Conservation (phyloP, 1,284 basidiomycete genomes). For the Rhodotorula sp. region DNA sequence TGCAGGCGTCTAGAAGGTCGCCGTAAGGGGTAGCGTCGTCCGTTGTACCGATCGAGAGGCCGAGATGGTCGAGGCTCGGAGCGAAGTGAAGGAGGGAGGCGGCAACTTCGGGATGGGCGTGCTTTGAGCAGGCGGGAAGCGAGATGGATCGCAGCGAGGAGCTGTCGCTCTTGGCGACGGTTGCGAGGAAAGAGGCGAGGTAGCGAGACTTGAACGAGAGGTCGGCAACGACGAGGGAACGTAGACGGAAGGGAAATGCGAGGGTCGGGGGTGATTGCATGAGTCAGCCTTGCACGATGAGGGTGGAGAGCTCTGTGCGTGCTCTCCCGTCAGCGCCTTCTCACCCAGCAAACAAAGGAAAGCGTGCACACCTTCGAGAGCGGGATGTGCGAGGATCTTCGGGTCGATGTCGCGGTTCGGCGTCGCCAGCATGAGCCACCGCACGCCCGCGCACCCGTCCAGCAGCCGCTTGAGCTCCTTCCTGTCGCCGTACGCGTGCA, state of each 20-base stretch:
- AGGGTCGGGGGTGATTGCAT: not conserved
- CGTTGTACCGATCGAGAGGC: not conserved
- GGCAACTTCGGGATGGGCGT: conserved; percentile 9
- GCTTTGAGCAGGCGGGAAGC: not conserved
- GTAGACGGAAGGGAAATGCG: conserved; percentile 15
- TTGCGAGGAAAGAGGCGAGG: conserved; percentile 9
- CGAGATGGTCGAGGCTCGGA: conserved; percentile 7
- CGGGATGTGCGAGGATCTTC: not conserved
- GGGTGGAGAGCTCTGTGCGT: conserved; percentile 4
- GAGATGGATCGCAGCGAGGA: conserved; percentile 7
- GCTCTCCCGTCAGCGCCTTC: not conserved
- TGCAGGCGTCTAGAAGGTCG: not conserved
- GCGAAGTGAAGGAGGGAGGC: conserved; percentile 17
- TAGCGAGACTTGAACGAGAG: conserved; percentile 2
- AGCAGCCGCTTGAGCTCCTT: conserved; percentile 4
- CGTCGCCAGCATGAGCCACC: conserved; percentile 5
- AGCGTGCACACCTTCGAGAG: not conserved
- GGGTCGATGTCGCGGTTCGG: conserved; percentile 8
- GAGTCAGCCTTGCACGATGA: conserved; percentile 16
- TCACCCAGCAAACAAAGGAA: not conserved
- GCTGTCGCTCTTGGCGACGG: not conserved
- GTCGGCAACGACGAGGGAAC: conserved; percentile 22
- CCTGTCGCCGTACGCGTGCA: not conserved
- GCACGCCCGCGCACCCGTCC: not conserved
- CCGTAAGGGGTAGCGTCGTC: not conserved